Evolutionary conservation across 352 stramenopile species (phyloP), one percentile per base, ranked within the genome.

Genomic region (Phytopythium chamaehyphon): DNA sequence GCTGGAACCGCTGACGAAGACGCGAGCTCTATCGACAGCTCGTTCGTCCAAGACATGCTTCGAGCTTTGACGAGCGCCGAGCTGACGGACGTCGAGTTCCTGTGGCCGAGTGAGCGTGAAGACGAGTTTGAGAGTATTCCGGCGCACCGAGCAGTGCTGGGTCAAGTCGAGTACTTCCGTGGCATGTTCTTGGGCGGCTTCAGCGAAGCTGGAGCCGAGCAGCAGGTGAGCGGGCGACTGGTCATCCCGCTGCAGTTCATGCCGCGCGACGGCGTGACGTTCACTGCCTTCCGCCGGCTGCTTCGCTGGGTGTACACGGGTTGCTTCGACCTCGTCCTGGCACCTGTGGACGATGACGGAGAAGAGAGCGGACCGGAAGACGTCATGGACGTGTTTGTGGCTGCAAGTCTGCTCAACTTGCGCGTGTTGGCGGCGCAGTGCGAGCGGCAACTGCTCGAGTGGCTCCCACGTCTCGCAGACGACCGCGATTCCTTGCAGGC

Each of bases 101-200:
- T 87, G n/a, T 93, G 82, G 82, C 78, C 82, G n/a, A 54, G 69
- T 10, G 28, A 33, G 28, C 28, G 28, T 10, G 47, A 68, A 7
- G 64, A 61, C 23, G 45, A 64, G 11, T 48, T 37, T 22, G 70
- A 64, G 50, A 64, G 67, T 10, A 42, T 92, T 19, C 75, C 71
- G 5, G 82, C 75, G 11, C 82, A 93, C 54, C 87, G 87, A 56
- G 77, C 73, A 18, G 63, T 93, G 26, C 66, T 93, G 12, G 76
- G 73, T 0, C 75, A 90, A 46, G 77, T 90, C n/a, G 64, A 83
- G 16, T 93, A 93, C 61, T 93, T 90, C 57, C 77, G 73, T 35
- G 83, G 73, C 8, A 89, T 93, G 79, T 88, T 93, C 47, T 76
- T 77, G 4, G 82, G 79, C n/a, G 75, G 82, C 15, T 93, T 93